phyloP scores from a whole-genome alignment of 768 basidiomycete genomes.

The Leucocoprinus leucothites region DNA sequence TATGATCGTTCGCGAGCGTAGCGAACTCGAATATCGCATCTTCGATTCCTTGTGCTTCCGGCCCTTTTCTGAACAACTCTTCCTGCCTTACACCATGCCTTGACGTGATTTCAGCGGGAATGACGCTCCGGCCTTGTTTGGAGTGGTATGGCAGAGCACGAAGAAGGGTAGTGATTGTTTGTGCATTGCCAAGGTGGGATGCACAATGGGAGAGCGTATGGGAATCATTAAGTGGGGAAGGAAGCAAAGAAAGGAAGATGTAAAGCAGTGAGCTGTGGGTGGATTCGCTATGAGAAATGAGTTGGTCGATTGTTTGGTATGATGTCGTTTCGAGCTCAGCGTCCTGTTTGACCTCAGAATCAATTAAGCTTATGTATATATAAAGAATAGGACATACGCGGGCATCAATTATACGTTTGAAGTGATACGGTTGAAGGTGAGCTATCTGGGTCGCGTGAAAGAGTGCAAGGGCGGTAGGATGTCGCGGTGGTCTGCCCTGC shows the following conservation, averaged over 20 bases:
- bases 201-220: slow-evolving; percentile 65
- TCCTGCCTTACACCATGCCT: slow-evolving; percentile 78
- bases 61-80: slow-evolving; percentile 64
- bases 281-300: slow-evolving; percentile 74
- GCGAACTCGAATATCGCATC: slow-evolving; percentile 86
- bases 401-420: slow-evolving; percentile 82
- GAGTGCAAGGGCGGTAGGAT: slow-evolving; percentile 78
- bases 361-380: neutral
- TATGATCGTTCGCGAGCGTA: slow-evolving; percentile 74
- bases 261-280: slow-evolving; percentile 80
- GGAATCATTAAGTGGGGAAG: slow-evolving; percentile 44
- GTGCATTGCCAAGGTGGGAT: slow-evolving; percentile 77
- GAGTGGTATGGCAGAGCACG: slow-evolving; percentile 79
- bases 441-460: slow-evolving; percentile 47
- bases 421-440: slow-evolving; percentile 67
- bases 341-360: slow-evolving; percentile 44
- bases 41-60: slow-evolving; percentile 55
- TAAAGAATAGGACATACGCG: slow-evolving; percentile 48
- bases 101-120: slow-evolving; percentile 81
- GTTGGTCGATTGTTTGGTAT: slow-evolving; percentile 63
- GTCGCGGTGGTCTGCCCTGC: slow-evolving; percentile 72
- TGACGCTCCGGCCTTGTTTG: slow-evolving; percentile 63
- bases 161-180: slow-evolving; percentile 67
- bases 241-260: slow-evolving; percentile 65
- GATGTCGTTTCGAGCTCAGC: slow-evolving; percentile 62